Evolutionary conservation across 208 protist species (phyloP).

Genomic region (Porcisia deanei): DNA sequence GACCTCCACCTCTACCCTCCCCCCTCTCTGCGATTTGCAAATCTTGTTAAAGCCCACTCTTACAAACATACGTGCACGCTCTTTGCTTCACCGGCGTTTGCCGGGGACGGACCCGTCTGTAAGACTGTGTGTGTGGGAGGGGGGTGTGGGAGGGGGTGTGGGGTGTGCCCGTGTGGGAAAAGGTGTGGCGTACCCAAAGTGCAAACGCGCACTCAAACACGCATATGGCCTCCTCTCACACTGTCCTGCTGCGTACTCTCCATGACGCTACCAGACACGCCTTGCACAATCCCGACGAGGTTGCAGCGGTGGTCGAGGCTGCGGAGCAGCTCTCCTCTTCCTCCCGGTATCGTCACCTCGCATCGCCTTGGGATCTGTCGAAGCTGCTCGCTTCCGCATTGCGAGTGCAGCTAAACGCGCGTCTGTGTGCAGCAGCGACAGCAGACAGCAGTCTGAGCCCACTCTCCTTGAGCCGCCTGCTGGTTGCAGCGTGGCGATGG

Average conservation of each 20-base stretch:
- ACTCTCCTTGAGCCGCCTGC: constrained; percentile 7
- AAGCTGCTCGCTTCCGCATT: constrained; percentile 29
- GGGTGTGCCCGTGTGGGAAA: not conserved
- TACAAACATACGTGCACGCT: not conserved
- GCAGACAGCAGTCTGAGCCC: not conserved
- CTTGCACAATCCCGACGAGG: constrained; percentile 23
- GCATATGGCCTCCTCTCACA: not conserved
- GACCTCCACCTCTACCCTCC: not conserved
- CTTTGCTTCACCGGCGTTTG: not conserved
- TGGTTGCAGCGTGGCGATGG: constrained; percentile 11
- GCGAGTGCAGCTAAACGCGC: constrained; percentile 23
- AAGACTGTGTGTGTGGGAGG: not conserved
- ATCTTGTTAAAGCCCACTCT: constrained; percentile 4
- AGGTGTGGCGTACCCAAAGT: not conserved
- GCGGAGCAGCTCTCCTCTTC: constrained; percentile 13
- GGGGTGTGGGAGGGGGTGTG: too few relatives aligned
- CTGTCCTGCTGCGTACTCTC: not conserved
- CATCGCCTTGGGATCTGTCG: constrained; percentile 33
- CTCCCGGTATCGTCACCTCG: constrained; percentile 8
- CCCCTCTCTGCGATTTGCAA: not conserved
- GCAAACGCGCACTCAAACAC: not conserved
- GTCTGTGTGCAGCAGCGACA: not conserved
- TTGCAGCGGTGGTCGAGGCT: constrained; percentile 6
- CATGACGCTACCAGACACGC: constrained; percentile 18
- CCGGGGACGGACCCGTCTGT: not conserved